A percentile compares a stretch with the other conserved stretches of the same genome.
phyloP scores from a whole-genome alignment of 768 basidiomycete species.

The Candolleomyces efflorescens region DNA sequence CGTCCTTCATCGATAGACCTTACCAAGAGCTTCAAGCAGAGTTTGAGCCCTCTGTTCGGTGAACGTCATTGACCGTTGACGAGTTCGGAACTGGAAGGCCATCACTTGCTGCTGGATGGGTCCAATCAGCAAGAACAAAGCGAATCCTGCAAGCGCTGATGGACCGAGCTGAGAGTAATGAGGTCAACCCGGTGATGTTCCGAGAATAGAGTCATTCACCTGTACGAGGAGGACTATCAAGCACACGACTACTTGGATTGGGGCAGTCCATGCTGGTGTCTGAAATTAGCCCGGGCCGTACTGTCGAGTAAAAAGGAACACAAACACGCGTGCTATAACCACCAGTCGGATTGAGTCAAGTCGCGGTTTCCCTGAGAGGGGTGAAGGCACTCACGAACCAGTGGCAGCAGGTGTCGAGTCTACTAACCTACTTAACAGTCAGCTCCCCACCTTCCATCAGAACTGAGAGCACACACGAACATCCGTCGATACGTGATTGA shows the following conservation, averaged over 20 bases:
- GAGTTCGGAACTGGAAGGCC: constrained; percentile 49
- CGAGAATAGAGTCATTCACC: constrained; percentile 23
- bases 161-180: constrained; percentile 49
- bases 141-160: constrained; percentile 67
- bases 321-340: constrained; percentile 36
- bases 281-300: too few species aligned
- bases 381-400: constrained; percentile 56
- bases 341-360: neutral
- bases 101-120: constrained; percentile 64
- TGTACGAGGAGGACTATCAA: constrained; percentile 56
- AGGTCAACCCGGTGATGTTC: neutral
- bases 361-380: neutral
- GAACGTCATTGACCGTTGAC: constrained; percentile 53
- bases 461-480: constrained; percentile 33
- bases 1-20: constrained; percentile 1
- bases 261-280: constrained; percentile 55
- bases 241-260: constrained; percentile 59
- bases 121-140: constrained; percentile 56
- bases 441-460: neutral
- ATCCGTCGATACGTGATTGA: constrained; percentile 65
- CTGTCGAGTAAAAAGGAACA: neutral
- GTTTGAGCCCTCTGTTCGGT: constrained; percentile 62
- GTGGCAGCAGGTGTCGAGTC: constrained; percentile 59
- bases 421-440: constrained; percentile 36
- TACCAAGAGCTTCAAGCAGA: constrained; percentile 61